These are phyloP conservation scores for Aureobasidium sp. DNA, from an alignment of 2,329 filamentous ascomycete genomes.

Conservation along the genomic window DNA sequence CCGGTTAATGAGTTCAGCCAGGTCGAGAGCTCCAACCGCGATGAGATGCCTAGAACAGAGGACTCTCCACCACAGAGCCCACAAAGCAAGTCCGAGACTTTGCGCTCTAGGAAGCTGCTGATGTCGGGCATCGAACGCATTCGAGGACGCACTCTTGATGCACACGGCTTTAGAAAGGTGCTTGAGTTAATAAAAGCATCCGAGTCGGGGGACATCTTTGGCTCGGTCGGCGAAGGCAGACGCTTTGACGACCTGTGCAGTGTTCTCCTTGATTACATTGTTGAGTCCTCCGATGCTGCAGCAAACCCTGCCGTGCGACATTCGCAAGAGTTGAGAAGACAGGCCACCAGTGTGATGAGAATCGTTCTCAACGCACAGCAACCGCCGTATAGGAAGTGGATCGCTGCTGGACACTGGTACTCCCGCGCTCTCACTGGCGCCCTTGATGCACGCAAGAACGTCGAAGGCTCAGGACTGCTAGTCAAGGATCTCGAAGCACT, in stretches of 20 bases:
- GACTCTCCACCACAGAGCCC: constrained; percentile 12
- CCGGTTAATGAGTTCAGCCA: constrained; percentile 35
- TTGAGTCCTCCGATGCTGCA: constrained; percentile 36
- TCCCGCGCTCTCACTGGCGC: constrained; percentile 59
- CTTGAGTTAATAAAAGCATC: constrained; percentile 62
- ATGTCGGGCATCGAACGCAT: constrained; percentile 68
- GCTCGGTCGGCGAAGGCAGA: constrained; percentile 58
- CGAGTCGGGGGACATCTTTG: constrained; percentile 45
- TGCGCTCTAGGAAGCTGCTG: constrained; percentile 49
- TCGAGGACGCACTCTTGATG: constrained; percentile 62
- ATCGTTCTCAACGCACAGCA: constrained; percentile 59
- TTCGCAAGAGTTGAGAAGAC: constrained; percentile 52
- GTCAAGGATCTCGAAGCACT: constrained; percentile 66
- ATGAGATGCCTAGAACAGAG: background rate
- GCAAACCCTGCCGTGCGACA: constrained; percentile 30
- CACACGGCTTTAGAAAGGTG: constrained; percentile 70
- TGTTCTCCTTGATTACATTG: constrained; percentile 62
- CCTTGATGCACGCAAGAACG: constrained; percentile 54
- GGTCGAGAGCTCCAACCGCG: background rate
- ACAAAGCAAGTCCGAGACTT: constrained; percentile 32
- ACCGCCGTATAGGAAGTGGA: constrained; percentile 45
- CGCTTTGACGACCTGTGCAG: constrained; percentile 61
- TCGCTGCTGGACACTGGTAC: constrained; percentile 43
- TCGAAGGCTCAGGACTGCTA: constrained; percentile 62
- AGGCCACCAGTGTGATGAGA: constrained; percentile 65